These are phyloP conservation scores for Rhynchosporium graminicola DNA, from an alignment of 2,329 filamentous ascomycete genomes.

Conservation along the genomic window DNA sequence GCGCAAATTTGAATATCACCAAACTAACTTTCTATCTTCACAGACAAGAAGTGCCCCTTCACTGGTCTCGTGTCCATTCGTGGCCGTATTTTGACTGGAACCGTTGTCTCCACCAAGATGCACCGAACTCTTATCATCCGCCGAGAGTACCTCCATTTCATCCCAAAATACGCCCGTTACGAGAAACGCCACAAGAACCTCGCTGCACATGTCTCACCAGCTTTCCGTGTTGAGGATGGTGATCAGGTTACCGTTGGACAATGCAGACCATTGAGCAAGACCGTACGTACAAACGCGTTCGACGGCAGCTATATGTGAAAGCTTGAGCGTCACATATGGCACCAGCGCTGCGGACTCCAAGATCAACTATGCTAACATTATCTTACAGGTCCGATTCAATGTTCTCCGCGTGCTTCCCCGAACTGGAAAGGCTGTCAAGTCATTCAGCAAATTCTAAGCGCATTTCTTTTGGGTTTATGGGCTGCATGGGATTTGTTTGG, in stretches of 20 bases:
- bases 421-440: constrained; percentile 96
- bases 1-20: constrained; percentile 8
- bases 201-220: constrained; percentile 96
- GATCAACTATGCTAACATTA: constrained; percentile 24
- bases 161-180: constrained; percentile 99
- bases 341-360: not conserved
- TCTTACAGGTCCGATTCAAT: constrained; percentile 90
- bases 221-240: constrained; percentile 99
- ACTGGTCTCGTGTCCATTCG: constrained; percentile 98
- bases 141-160: constrained; percentile 99
- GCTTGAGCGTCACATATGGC: not conserved
- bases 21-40: constrained; percentile 32
- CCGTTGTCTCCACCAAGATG: constrained; percentile 99
- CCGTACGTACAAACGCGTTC: constrained; percentile 64
- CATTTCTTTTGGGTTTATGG: constrained; percentile 39
- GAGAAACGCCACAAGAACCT: constrained; percentile 99
- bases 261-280: constrained; percentile 99
- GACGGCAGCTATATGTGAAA: not conserved
- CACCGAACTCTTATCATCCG: constrained; percentile 99
- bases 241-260: constrained; percentile 99
- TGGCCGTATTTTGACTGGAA: constrained; percentile 99
- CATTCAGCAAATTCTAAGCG: constrained; percentile 96
- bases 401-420: constrained; percentile 97
- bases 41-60: constrained; percentile 99
- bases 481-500: constrained; percentile 40